Evolutionary conservation across 139 green algal genomes (phyloP).

Genomic region (Chlamydomonas applanata): DNA sequence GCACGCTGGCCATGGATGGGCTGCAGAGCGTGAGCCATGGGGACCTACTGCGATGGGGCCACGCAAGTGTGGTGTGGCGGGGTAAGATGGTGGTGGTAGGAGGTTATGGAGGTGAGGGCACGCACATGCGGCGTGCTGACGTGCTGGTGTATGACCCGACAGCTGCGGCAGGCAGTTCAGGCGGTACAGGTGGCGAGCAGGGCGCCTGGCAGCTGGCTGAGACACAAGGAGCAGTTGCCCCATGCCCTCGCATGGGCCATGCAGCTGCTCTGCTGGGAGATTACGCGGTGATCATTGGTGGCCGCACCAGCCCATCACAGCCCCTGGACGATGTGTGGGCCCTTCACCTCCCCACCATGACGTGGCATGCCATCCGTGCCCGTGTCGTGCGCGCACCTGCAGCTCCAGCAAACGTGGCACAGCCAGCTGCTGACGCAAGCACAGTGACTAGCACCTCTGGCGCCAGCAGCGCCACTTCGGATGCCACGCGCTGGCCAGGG

Average conservation of each 20-base stretch:
- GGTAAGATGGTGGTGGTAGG: conserved; percentile 38
- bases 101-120: conserved; percentile 48
- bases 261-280: conserved; percentile 15
- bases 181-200: neutral
- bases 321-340: conserved; percentile 45
- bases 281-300: conserved; percentile 33
- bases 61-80: conserved; percentile 11
- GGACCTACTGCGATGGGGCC: conserved; percentile 38
- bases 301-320: conserved; percentile 37
- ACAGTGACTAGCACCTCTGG: too few relatives aligned
- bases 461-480: neutral
- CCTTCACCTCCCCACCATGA: conserved; percentile 30
- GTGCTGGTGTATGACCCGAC: conserved; percentile 33
- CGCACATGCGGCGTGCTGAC: conserved; percentile 41
- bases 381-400: neutral
- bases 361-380: conserved; percentile 5
- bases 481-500: conserved; percentile 11
- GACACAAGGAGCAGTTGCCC: neutral
- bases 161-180: neutral
- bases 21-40: conserved; percentile 6
- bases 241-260: conserved; percentile 21
- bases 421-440: too few relatives aligned
- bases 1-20: neutral
- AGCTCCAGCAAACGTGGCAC: too few relatives aligned
- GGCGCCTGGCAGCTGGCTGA: neutral